phyloP scores from a whole-genome alignment of 129 eudicot species.

The Lactuca saligna region DNA sequence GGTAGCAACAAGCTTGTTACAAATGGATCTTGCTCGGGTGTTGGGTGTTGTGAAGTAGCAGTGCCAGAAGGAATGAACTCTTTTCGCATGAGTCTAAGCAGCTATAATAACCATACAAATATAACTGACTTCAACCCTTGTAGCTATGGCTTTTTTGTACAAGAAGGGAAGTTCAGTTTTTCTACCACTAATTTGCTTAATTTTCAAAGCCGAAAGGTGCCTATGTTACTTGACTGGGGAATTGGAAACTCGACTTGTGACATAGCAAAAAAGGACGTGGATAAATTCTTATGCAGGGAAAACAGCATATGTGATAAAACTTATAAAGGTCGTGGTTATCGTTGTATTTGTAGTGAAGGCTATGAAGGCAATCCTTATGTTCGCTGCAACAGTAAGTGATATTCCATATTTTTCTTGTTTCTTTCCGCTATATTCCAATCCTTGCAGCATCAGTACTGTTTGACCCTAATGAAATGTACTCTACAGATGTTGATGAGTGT shows the following conservation, averaged over 20 bases:
- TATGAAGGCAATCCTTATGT: slow-evolving; percentile 29
- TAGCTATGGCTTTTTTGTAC: slow-evolving; percentile 32
- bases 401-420: neutral
- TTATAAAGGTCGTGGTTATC: slow-evolving; percentile 32
- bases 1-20: neutral
- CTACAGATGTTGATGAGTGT: slow-evolving; percentile 30
- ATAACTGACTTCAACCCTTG: slow-evolving; percentile 31
- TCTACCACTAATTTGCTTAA: neutral
- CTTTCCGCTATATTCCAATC: neutral
- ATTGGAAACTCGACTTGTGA: slow-evolving; percentile 29
- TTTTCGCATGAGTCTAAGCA: neutral
- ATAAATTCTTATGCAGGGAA: slow-evolving; percentile 14
- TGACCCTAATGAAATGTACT: neutral
- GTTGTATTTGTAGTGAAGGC: slow-evolving; percentile 16
- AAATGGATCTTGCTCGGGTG: slow-evolving; percentile 36
- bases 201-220: neutral
- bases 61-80: slow-evolving; percentile 15
- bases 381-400: slow-evolving; percentile 17
- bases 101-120: slow-evolving; percentile 12
- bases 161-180: slow-evolving; percentile 13
- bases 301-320: slow-evolving; percentile 16
- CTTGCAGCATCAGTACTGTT: neutral
- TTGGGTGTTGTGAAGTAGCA: slow-evolving; percentile 37
- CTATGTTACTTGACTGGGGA: slow-evolving; percentile 40
- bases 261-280: neutral